Percentiles rank a stretch among this genome's conserved stretches.
These are phyloP conservation scores for Pseudisothecium myosuroides DNA, from an alignment of 225 moss, liverwort and hornwort genomes.

Conservation along the genomic window DNA sequence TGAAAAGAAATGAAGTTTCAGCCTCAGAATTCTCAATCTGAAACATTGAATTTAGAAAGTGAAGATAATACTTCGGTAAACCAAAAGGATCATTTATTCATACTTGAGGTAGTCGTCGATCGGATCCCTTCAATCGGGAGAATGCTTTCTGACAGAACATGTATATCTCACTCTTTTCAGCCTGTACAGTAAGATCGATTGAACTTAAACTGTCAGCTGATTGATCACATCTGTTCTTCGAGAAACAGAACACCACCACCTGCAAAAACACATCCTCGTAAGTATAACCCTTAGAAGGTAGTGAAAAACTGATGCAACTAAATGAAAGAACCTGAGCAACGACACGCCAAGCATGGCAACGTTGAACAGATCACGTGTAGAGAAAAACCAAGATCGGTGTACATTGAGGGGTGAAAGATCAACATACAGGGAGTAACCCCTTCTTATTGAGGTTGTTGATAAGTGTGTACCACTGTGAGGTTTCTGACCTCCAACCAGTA, in stretches of 20 bases:
- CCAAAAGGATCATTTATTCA: neutral
- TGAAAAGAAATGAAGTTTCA: neutral
- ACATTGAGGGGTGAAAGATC: constrained; percentile 13
- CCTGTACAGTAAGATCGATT: constrained; percentile 77
- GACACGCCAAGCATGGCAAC: neutral
- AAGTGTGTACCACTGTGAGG: constrained; percentile 99
- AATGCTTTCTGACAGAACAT: constrained; percentile 91
- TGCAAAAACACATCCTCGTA: constrained; percentile 15
- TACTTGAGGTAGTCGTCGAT: constrained; percentile 93
- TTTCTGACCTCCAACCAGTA: constrained; percentile 91
- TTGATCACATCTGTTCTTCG: constrained; percentile 94
- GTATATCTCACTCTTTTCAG: constrained; percentile 89
- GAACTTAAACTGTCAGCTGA: constrained; percentile 96
- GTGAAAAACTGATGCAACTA: neutral
- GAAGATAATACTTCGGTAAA: neutral
- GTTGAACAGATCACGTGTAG: neutral
- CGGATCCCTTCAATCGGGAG: constrained; percentile 91
- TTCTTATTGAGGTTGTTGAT: constrained; percentile 97
- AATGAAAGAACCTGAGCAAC: neutral
- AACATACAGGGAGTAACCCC: constrained; percentile 90
- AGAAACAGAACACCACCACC: constrained; percentile 98
- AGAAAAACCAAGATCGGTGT: neutral
- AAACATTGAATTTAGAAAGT: neutral
- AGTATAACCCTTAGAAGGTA: neutral
- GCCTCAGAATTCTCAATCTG: neutral